Conservation (phyloP, 2,329 filamentous ascomycete species). For the Pestalotiopsis sp. region DNA sequence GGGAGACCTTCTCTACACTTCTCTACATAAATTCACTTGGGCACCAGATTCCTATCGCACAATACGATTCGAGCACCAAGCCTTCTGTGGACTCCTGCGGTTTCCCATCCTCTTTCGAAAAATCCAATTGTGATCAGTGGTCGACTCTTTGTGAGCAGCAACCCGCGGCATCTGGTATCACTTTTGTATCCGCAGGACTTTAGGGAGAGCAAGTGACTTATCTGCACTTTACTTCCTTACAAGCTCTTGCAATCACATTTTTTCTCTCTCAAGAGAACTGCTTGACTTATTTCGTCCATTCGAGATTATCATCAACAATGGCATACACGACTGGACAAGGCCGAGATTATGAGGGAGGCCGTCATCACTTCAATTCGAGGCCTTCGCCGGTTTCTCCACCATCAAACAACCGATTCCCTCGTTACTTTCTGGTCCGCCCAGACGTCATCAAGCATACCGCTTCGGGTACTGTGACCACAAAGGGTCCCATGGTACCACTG, state of each 20-base stretch:
- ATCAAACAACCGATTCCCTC: constrained; percentile 23
- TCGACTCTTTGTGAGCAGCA: not conserved
- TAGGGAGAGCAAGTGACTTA: not conserved
- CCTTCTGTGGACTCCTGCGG: not conserved
- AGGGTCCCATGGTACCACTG: constrained; percentile 50
- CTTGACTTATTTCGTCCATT: not conserved
- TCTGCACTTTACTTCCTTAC: not conserved
- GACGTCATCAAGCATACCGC: constrained; percentile 29
- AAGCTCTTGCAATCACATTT: not conserved
- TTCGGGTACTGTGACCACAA: constrained; percentile 25
- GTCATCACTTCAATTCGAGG: not conserved
- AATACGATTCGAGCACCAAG: not conserved
- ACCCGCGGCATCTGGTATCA: not conserved
- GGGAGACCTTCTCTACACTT: not conserved
- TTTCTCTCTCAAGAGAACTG: not conserved
- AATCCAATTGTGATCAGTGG: not conserved
- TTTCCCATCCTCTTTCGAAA: not conserved
- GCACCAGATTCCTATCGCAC: not conserved
- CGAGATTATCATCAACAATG: not conserved
- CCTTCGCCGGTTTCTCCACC: not conserved
- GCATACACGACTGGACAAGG: not conserved
- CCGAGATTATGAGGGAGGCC: not conserved
- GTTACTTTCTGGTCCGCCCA: constrained; percentile 48
- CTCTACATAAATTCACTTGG: not conserved
- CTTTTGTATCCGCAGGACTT: not conserved